Evolutionary conservation across 257 asterid species (phyloP).

Genomic region (Solanum tarapatanum): DNA sequence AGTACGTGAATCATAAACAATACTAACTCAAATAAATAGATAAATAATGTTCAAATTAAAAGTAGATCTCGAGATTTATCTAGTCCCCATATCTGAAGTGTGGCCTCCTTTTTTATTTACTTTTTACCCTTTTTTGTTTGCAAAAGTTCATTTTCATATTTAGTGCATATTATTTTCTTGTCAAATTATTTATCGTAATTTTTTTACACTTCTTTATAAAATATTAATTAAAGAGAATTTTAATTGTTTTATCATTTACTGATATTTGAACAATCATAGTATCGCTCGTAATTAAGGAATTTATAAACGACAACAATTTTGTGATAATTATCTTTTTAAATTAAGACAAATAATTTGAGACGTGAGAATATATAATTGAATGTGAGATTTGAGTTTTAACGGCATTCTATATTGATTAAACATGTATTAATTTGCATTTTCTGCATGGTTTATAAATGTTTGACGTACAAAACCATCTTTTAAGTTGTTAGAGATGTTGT

Average conservation of each 20-base stretch:
- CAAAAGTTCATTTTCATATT: neutral
- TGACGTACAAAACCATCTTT: neutral
- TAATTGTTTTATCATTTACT: neutral
- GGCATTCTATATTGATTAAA: neutral
- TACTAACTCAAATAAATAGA: neutral
- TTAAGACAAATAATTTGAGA: neutral
- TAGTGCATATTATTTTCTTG: neutral
- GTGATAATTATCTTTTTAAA: neutral
- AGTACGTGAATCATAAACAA: neutral
- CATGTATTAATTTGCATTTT: neutral
- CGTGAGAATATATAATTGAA: neutral
- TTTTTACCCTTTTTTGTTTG: neutral
- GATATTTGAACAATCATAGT: neutral
- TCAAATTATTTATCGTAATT: neutral
- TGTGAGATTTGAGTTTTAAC: neutral
- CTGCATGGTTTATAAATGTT: neutral
- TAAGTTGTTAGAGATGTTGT: neutral
- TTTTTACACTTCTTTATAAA: neutral
- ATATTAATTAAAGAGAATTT: too few species aligned
- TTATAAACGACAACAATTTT: neutral
- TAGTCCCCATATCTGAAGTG: neutral
- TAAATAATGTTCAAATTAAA: neutral
- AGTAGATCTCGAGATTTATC: slow-evolving; percentile 1
- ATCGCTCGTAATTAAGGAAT: neutral
- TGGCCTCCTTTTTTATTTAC: neutral